These are phyloP conservation scores for Lepraria neglecta DNA, from an alignment of 495 filamentous ascomycete genomes.

Conservation along the genomic window DNA sequence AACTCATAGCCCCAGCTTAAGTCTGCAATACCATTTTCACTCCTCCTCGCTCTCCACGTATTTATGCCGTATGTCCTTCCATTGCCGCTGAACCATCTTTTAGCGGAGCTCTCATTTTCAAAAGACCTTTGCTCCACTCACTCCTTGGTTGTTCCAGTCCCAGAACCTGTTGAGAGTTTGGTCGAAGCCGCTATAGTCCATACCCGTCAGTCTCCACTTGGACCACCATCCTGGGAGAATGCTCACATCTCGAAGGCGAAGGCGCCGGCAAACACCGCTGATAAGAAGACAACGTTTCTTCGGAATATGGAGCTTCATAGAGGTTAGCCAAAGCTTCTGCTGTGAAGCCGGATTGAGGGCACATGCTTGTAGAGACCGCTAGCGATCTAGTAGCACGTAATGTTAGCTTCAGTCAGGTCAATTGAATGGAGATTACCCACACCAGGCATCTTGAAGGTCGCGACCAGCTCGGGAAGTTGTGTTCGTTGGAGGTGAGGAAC, in stretches of 20 bases:
- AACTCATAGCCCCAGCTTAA: neutral
- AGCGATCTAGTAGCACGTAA: slow-evolving; percentile 43
- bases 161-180: slow-evolving; percentile 71
- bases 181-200: slow-evolving; percentile 63
- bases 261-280: slow-evolving; percentile 72
- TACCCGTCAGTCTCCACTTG: slow-evolving; percentile 21
- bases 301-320: slow-evolving; percentile 67
- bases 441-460: slow-evolving; percentile 48
- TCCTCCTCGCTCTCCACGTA: slow-evolving; percentile 69
- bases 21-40: slow-evolving; percentile 39
- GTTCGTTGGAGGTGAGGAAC: neutral
- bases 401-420: slow-evolving; percentile 36
- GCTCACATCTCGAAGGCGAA: slow-evolving; percentile 93
- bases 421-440: slow-evolving; percentile 37
- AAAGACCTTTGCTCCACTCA: slow-evolving; percentile 43
- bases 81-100: slow-evolving; percentile 69
- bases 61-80: slow-evolving; percentile 94
- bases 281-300: slow-evolving; percentile 79
- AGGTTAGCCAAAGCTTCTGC: slow-evolving; percentile 11
- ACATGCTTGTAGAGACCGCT: slow-evolving; percentile 77
- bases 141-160: slow-evolving; percentile 82
- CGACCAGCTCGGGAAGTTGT: neutral
- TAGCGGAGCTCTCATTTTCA: neutral
- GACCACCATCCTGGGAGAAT: slow-evolving; percentile 6
- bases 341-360: slow-evolving; percentile 24